Percentiles rank a stretch among this genome's conserved stretches.
phyloP scores from a whole-genome alignment of 1,284 basidiomycete genomes.

The Abortiporus biennis region DNA sequence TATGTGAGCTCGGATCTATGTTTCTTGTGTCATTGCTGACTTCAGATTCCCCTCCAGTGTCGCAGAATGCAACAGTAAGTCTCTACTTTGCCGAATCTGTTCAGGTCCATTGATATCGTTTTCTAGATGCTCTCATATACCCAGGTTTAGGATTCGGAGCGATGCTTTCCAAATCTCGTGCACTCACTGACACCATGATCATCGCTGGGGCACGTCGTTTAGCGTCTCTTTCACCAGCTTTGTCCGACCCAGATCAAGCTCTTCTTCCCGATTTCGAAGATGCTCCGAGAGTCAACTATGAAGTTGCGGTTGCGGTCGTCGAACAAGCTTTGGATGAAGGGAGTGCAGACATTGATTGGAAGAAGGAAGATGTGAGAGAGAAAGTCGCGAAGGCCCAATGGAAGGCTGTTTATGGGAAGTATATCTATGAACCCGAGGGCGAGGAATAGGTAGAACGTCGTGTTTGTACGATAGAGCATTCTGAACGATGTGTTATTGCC shows the following conservation, averaged over 20 bases:
- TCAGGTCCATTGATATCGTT: background rate
- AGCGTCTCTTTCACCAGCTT: constrained; percentile 71
- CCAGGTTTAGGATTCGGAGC: constrained; percentile 76
- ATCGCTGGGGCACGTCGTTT: constrained; percentile 71
- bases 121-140: constrained; percentile 69
- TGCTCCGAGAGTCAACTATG: constrained; percentile 66
- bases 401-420: constrained; percentile 58
- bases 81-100: background rate
- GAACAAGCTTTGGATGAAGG: constrained; percentile 74
- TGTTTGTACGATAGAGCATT: too few species aligned
- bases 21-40: background rate
- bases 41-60: constrained; percentile 34
- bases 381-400: constrained; percentile 48
- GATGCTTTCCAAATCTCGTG: constrained; percentile 55
- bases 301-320: constrained; percentile 77
- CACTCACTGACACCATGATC: constrained; percentile 72
- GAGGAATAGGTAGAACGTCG: too few species aligned
- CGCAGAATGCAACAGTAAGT: constrained; percentile 68
- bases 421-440: constrained; percentile 58
- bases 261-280: constrained; percentile 71
- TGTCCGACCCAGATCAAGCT: constrained; percentile 55
- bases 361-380: constrained; percentile 45
- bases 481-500: too few species aligned
- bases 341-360: constrained; percentile 48
- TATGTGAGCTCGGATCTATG: constrained; percentile 36